Conservation (phyloP, 768 basidiomycete species). For the Hericium erinaceus region DNA sequence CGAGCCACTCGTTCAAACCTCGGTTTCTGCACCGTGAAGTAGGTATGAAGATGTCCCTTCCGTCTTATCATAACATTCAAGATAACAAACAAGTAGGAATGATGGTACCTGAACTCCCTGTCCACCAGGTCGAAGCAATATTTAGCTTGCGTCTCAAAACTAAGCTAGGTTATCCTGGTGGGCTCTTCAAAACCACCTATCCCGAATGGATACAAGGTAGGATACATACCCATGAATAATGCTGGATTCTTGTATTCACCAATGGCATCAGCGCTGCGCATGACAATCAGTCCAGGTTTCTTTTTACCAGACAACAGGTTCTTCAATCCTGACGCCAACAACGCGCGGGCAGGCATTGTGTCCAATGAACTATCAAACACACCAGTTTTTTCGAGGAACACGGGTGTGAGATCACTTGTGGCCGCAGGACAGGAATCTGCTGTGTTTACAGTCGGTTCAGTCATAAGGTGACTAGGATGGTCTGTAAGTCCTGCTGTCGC, state of each 20-base stretch:
- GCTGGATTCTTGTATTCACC: conserved; percentile 24
- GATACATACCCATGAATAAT: conserved; percentile 23
- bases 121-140: conserved; percentile 17
- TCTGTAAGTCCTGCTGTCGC: conserved; percentile 22
- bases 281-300: conserved; percentile 17
- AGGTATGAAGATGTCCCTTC: no score
- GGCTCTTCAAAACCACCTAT: conserved; percentile 23
- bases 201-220: conserved; percentile 24
- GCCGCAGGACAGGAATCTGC: no score
- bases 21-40: conserved; percentile 13
- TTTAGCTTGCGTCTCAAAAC: conserved; percentile 17
- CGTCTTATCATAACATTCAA: no score
- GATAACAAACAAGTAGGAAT: no score
- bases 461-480: conserved; percentile 16
- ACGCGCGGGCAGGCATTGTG: conserved; percentile 15
- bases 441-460: no score
- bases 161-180: conserved; percentile 1
- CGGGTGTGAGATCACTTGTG: not conserved
- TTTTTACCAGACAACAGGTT: conserved; percentile 14
- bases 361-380: conserved; percentile 21
- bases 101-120: conserved; percentile 9
- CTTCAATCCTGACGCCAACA: conserved; percentile 18
- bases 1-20: conserved; percentile 9
- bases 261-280: conserved; percentile 15
- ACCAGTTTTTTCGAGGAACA: conserved; percentile 22